Percentiles rank a stretch among this genome's conserved stretches.
These are phyloP conservation scores for Cercophora sp. DNA, from an alignment of 495 filamentous ascomycete genomes.

Conservation along the genomic window DNA sequence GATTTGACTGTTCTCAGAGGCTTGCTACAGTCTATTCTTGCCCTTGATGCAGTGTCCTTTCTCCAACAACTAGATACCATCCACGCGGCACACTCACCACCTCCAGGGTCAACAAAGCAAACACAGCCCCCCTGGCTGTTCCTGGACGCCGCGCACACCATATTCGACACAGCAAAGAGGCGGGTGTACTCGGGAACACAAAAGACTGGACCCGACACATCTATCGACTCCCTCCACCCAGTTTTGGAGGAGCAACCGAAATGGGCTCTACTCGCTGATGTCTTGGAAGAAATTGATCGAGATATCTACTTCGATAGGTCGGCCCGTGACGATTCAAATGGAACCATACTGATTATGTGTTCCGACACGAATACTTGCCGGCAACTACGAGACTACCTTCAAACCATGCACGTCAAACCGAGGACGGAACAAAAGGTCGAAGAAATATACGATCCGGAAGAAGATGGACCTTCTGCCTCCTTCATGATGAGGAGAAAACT, in stretches of 20 bases:
- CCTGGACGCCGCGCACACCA: constrained; percentile 88
- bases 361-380: constrained; percentile 81
- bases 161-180: constrained; percentile 86
- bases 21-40: constrained; percentile 81
- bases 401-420: constrained; percentile 78
- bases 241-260: constrained; percentile 93
- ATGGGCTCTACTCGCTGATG: constrained; percentile 80
- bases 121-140: constrained; percentile 96
- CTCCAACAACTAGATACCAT: constrained; percentile 92
- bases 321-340: constrained; percentile 76
- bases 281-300: constrained; percentile 88
- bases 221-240: constrained; percentile 68
- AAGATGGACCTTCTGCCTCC: constrained; percentile 62
- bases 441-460: constrained; percentile 42
- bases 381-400: constrained; percentile 86
- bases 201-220: constrained; percentile 37
- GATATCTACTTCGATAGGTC: constrained; percentile 81
- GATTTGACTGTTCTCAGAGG: constrained; percentile 80
- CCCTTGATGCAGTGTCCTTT: constrained; percentile 88
- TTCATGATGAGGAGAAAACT: constrained; percentile 88
- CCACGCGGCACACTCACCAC: constrained; percentile 81
- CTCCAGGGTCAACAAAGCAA: constrained; percentile 80
- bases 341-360: constrained; percentile 92
- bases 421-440: constrained; percentile 39
- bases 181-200: constrained; percentile 69